A percentile compares a stretch with the other conserved stretches of the same genome.
These are phyloP conservation scores for Skeletonema grethae DNA, from an alignment of 108 stramenopile genomes.

Conservation along the genomic window DNA sequence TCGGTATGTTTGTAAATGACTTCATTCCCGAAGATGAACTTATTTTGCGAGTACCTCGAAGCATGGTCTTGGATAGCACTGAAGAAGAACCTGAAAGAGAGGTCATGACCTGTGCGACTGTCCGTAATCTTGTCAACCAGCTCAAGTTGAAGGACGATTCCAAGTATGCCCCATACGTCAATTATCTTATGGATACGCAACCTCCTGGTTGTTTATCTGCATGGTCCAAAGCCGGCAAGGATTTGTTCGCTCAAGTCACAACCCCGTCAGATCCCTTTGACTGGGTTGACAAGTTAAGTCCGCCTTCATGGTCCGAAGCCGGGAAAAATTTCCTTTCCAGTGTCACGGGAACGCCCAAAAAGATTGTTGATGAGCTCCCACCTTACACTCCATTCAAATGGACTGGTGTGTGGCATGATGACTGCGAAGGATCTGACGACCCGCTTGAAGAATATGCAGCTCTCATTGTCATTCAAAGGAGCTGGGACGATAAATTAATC, in stretches of 20 bases:
- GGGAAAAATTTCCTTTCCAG: background rate
- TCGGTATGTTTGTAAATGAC: conserved; percentile 44
- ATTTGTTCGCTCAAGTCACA: conserved; percentile 25
- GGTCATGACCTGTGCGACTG: conserved; percentile 26
- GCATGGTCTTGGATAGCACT: conserved; percentile 6
- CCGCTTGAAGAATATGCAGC: conserved; percentile 20
- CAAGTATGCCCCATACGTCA: conserved; percentile 47
- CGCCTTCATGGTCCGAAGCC: background rate
- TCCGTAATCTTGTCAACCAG: conserved; percentile 26
- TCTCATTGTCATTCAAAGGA: conserved; percentile 12
- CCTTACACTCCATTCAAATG: background rate
- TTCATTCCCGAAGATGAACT: conserved; percentile 24
- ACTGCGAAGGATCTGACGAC: background rate
- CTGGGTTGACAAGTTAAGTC: conserved; percentile 2
- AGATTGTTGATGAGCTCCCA: background rate
- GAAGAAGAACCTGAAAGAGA: conserved; percentile 4
- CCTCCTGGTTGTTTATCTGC: conserved; percentile 25
- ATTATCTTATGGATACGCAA: conserved; percentile 34
- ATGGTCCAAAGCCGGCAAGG: conserved; percentile 50
- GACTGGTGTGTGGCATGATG: background rate
- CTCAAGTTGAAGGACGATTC: conserved; percentile 37
- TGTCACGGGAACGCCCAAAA: background rate
- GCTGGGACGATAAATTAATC: conserved; percentile 16
- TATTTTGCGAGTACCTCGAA: conserved; percentile 28
- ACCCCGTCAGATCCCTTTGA: background rate